Evolutionary conservation across 2,329 filamentous ascomycete species (phyloP), one percentile per base, ranked within the genome.

Genomic region (Alternaria solani): DNA sequence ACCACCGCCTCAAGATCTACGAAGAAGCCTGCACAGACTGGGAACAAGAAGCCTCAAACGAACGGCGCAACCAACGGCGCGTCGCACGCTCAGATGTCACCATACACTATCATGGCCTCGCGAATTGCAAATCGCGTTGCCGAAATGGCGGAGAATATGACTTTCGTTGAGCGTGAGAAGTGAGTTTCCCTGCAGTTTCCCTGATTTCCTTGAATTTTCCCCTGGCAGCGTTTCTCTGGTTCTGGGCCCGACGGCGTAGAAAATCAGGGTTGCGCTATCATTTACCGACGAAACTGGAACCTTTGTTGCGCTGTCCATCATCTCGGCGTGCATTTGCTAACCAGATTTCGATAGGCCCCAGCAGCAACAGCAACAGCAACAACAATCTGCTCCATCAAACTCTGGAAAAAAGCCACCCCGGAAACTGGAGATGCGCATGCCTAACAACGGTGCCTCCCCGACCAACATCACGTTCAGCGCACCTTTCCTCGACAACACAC

Each of bases 91-190:
- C 70, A 73, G 53, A 69, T 78, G 39, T 83, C 81, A 34, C 80
- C 82, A 36, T 84, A 84, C 73, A 80, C 80, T 46, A 83, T 84
- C 71, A 84, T 84, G 82, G 82, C 81, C 8, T 79, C 77, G 44
- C 68, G 82, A 42, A 83, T 84, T 62, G 81, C 81, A 43, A 84
- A 84, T 70, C 77, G 82, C 46, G 81, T 84, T 12, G 82, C 81
- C 6, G 82, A 84, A 66, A 83, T 84, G 81, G 82, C 82, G 7
- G 82, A 84, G 74, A 83, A 82, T 73, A 82, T 83, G 65, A 84
- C 82, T 16, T 83, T 84, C 62, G 80, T 83, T 44, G 82, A 84
- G 71, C 79, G 81, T 28, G 73, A 78, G 52, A 72, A 67, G 76
- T 79, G 72, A 52, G 74, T 65, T 47, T 28, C 39, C 18, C 43